These are phyloP conservation scores for Ochromonas danica DNA, from an alignment of 108 stramenopile species.

Conservation along the genomic window DNA sequence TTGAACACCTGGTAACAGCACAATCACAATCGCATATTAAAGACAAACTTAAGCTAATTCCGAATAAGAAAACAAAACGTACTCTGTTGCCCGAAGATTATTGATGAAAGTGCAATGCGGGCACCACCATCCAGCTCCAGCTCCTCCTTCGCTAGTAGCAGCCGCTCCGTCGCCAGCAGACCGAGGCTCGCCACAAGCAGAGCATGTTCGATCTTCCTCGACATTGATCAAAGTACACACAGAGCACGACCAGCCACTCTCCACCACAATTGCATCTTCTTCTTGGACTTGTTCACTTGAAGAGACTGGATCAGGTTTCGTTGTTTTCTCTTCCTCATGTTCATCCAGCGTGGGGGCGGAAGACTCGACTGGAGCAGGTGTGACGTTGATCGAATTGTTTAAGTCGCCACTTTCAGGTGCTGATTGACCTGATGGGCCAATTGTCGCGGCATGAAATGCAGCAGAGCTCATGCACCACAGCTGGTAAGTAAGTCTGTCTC, in stretches of 20 bases:
- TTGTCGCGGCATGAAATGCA: too few relatives aligned
- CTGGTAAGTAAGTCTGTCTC: too few relatives aligned
- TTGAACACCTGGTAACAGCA: too few relatives aligned
- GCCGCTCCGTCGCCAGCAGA: not conserved
- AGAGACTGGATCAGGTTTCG: not conserved
- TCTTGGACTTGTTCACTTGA: not conserved
- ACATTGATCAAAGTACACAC: not conserved
- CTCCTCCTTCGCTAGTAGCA: not conserved
- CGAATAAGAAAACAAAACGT: not conserved
- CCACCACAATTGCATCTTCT: not conserved
- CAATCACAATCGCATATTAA: not conserved
- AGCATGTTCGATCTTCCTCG: not conserved
- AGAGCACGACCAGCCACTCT: not conserved
- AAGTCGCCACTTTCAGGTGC: too few relatives aligned
- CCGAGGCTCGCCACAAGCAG: not conserved
- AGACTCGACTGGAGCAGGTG: too few relatives aligned
- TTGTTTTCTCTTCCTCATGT: not conserved
- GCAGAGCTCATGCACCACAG: too few relatives aligned
- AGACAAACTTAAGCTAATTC: not conserved
- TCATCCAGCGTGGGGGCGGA: too few relatives aligned
- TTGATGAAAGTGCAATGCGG: conserved; percentile 32
- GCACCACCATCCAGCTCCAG: conserved; percentile 17
- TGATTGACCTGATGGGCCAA: too few relatives aligned
- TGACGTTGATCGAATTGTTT: too few relatives aligned
- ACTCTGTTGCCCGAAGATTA: not conserved